Evolutionary conservation across 2,329 filamentous ascomycete species (phyloP).

Genomic region (Sclerotinia nivalis): DNA sequence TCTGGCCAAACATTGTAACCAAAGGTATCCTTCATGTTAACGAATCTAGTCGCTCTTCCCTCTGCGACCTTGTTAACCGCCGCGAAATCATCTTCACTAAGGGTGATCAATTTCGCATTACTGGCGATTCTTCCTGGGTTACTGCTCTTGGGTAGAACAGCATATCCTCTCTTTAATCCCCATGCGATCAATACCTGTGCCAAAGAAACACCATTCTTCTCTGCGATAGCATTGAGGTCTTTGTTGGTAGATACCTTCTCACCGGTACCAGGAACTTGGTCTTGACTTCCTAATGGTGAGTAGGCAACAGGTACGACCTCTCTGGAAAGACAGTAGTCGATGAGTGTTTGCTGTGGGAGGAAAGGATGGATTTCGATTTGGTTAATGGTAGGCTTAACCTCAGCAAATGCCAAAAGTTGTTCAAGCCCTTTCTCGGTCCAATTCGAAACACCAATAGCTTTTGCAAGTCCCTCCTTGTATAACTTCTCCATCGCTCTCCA

Average conservation of each 20-base stretch:
- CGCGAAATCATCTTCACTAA: slow-evolving; percentile 62
- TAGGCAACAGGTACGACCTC: slow-evolving; percentile 74
- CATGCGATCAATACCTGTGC: slow-evolving; percentile 70
- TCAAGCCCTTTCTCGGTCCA: slow-evolving; percentile 57
- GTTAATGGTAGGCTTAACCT: slow-evolving; percentile 52
- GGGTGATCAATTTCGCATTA: slow-evolving; percentile 66
- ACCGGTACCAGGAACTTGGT: slow-evolving; percentile 64
- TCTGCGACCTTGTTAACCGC: slow-evolving; percentile 60
- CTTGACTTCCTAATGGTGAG: slow-evolving; percentile 64
- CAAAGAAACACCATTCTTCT: slow-evolving; percentile 61
- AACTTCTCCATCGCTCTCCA: slow-evolving; percentile 77
- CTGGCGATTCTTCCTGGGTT: slow-evolving; percentile 67
- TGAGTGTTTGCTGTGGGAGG: slow-evolving; percentile 68
- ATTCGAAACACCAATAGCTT: slow-evolving; percentile 62
- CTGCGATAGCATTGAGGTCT: slow-evolving; percentile 61
- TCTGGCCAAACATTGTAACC: slow-evolving; percentile 71
- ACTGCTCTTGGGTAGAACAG: slow-evolving; percentile 73
- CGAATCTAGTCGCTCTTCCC: slow-evolving; percentile 68
- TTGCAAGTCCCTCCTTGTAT: slow-evolving; percentile 58
- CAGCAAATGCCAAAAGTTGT: slow-evolving; percentile 50
- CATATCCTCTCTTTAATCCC: slow-evolving; percentile 67
- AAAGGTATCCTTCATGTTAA: slow-evolving; percentile 82
- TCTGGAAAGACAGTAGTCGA: slow-evolving; percentile 66
- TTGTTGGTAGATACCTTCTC: slow-evolving; percentile 65
- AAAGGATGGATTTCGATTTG: slow-evolving; percentile 74